Evolutionary conservation across 345 rosid species (phyloP), one percentile per base, ranked within the genome.

Genomic region (Iberis pinnata): DNA sequence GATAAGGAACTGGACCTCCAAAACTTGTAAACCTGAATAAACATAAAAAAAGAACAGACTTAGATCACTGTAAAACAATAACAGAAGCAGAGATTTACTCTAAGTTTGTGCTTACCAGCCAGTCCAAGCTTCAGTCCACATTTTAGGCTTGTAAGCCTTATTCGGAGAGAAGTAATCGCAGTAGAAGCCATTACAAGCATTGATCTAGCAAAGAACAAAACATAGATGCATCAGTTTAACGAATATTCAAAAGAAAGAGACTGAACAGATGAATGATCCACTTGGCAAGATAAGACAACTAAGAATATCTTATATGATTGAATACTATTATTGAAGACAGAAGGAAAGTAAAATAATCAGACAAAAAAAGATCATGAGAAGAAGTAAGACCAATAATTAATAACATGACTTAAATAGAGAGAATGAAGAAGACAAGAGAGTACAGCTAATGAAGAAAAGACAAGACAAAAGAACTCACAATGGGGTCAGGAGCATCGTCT

Each of bases 121-220:
- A 35, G 93, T 88, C 98, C 98, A 92, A 54, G 95, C 97, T 73
- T 92, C 97, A 5, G 97, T 92, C 98, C 98, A 92, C 86, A 92
- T 83, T 78, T 92, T 88, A 14, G 98, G 98, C 60, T 92, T 92
- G 74, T 88, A 83, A 29, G 71, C 78, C 70, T 88, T 92, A 82
- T 88, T 92, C 6, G 98, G 97, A 19, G 95, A 80, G 74, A 88
- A 92, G 73, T 92, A 29, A 29, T 29, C 33, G 33, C 33, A 29
- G 10, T 29, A 29, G 33, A 29, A 29, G 33, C 33, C 33, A 85
- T 92, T 88, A 82, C 98, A 92, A 64, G 95, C 64, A 44, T 92
- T 92, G 56, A 92, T 88, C 98, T 92, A 43, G 49, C 29, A 66
- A 11, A 52, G 37, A 58, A 27, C 52, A 58, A 29, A 29, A 3